These are phyloP conservation scores for Clarireedia hainanense DNA, from an alignment of 2,329 filamentous ascomycete genomes.

Conservation along the genomic window DNA sequence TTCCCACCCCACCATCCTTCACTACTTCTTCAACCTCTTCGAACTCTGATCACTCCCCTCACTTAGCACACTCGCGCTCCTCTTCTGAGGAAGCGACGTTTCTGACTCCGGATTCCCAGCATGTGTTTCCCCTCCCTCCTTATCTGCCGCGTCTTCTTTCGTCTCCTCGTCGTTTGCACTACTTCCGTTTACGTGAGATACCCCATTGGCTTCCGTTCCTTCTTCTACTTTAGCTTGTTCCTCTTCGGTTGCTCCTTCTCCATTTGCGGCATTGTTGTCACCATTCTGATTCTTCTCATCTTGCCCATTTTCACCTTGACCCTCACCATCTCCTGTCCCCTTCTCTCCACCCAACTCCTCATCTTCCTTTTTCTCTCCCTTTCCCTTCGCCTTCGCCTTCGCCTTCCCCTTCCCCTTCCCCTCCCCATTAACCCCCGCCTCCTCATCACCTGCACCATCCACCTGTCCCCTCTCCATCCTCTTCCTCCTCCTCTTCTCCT, in stretches of 20 bases:
- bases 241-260: background rate
- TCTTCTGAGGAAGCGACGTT: slow-evolving; percentile 49
- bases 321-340: slow-evolving; percentile 44
- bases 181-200: slow-evolving; percentile 19
- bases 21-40: slow-evolving; percentile 36
- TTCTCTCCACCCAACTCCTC: slow-evolving; percentile 14
- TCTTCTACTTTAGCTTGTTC: background rate
- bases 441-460: slow-evolving; percentile 16
- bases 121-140: background rate
- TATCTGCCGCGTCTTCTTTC: background rate
- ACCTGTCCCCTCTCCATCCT: slow-evolving; percentile 23
- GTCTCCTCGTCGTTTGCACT: slow-evolving; percentile 35
- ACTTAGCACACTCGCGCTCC: slow-evolving; percentile 77
- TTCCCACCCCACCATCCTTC: background rate
- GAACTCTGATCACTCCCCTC: slow-evolving; percentile 34
- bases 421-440: slow-evolving; percentile 38
- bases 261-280: background rate
- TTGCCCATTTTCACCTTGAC: slow-evolving; percentile 40
- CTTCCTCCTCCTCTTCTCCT: slow-evolving; percentile 41
- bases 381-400: slow-evolving; percentile 36
- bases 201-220: slow-evolving; percentile 8
- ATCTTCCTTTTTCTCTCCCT: slow-evolving; percentile 33
- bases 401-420: slow-evolving; percentile 44
- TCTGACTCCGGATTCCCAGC: background rate
- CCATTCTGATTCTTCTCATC: background rate